Evolutionary conservation across 2,329 filamentous ascomycete genomes (phyloP).

Genomic region (Trichoderma sp.): DNA sequence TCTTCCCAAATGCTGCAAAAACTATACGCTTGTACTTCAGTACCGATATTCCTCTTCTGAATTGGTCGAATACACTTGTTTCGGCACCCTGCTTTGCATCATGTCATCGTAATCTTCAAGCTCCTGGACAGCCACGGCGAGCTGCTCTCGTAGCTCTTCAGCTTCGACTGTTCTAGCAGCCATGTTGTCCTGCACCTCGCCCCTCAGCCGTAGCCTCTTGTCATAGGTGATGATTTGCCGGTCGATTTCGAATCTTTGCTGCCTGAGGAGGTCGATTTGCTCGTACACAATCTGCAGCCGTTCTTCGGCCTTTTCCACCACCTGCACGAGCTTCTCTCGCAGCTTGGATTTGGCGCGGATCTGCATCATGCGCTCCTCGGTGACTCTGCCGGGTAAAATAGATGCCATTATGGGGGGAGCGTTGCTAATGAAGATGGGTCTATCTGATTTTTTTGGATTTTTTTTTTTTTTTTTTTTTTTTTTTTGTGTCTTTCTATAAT

Average conservation of each 20-base stretch:
- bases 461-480: too few relatives aligned
- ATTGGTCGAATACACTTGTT: background rate
- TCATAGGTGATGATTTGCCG: conserved; percentile 14
- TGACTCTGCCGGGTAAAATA: background rate
- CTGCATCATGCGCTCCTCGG: background rate
- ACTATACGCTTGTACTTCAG: background rate
- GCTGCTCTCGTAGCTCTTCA: background rate
- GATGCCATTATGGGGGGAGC: background rate
- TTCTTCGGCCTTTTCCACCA: background rate
- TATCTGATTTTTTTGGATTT: background rate
- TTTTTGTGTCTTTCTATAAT: background rate
- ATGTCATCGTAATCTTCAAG: conserved; percentile 4
- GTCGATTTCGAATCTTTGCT: background rate
- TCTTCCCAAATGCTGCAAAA: background rate
- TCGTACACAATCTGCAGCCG: background rate
- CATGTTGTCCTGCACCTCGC: background rate
- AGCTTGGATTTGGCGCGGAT: background rate
- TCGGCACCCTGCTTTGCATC: background rate
- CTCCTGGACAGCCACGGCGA: background rate
- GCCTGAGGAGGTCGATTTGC: background rate
- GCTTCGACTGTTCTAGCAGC: background rate
- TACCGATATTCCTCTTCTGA: background rate
- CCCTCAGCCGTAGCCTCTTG: background rate
- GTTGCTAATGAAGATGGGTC: background rate
- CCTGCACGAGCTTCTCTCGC: background rate